Evolutionary conservation across 768 basidiomycete genomes (phyloP).

Genomic region (Chalciporus pseudorubinellus): DNA sequence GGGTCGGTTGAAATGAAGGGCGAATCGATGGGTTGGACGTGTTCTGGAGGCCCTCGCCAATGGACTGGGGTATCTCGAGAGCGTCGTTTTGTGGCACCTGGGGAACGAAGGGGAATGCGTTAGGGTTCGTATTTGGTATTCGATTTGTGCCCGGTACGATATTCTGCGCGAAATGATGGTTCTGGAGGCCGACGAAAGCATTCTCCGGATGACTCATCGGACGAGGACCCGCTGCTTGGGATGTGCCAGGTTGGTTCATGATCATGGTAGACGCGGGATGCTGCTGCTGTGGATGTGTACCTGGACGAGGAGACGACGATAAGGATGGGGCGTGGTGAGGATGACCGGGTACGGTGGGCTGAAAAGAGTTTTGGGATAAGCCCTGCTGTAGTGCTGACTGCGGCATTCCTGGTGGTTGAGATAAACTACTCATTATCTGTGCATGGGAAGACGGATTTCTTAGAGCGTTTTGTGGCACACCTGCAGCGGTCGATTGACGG

Average conservation of each 20-base stretch:
- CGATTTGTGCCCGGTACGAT: slow-evolving; percentile 36
- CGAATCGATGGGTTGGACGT: slow-evolving; percentile 36
- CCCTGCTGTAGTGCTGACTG: slow-evolving; percentile 29
- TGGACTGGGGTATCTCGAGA: slow-evolving; percentile 47
- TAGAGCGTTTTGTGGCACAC: slow-evolving; percentile 41
- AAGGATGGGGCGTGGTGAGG: slow-evolving; percentile 31
- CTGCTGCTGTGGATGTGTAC: slow-evolving; percentile 29
- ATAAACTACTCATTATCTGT: slow-evolving; percentile 47
- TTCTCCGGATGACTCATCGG: slow-evolving; percentile 48
- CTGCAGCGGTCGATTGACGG: slow-evolving; percentile 38
- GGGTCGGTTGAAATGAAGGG: slow-evolving; percentile 49
- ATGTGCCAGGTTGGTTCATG: slow-evolving; percentile 31
- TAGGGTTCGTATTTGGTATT: slow-evolving; percentile 31
- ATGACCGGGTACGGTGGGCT: slow-evolving; percentile 23
- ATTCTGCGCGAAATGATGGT: slow-evolving; percentile 31
- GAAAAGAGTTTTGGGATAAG: slow-evolving; percentile 32
- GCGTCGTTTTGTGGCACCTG: slow-evolving; percentile 48
- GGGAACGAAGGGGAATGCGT: slow-evolving; percentile 43
- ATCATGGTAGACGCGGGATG: slow-evolving; percentile 28
- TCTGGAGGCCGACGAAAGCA: slow-evolving; percentile 44
- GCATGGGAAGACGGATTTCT: slow-evolving; percentile 45
- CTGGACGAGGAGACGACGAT: slow-evolving; percentile 32
- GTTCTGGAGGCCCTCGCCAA: slow-evolving; percentile 38
- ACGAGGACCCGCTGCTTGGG: slow-evolving; percentile 28
- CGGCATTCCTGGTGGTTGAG: slow-evolving; percentile 35